Base-by-base conservation (phyloP, 805 yeast species). In the Limtongia smithiae region DNA sequence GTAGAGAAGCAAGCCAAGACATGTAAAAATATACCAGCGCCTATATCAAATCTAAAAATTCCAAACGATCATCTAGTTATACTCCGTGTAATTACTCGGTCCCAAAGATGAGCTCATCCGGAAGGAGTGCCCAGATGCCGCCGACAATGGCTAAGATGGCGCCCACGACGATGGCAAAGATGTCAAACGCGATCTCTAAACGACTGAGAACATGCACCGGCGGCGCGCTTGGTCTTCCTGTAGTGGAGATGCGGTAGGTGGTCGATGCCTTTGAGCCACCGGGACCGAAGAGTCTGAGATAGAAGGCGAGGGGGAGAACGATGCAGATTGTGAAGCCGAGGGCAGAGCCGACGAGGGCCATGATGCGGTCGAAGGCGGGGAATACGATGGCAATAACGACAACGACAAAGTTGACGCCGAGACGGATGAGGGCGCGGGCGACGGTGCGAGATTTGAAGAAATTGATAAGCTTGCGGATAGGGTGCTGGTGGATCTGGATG, bases 271-370 rank as follows among this genome's bases (percentile, higher is more conserved):
- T 35, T 2, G 31, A 25, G 15, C 40, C 15, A 17, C 50, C 50
- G 4, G 54, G 45, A 4, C 48, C 65, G 62, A 81, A 83, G 33
- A 83, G 71, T 54, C 68, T 73, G 51, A 83, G 62, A 67, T 89
- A 87, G 64, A 88, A 89, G 9, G 76, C 61, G 20, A 86, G 71
- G 2, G 96, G 96, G 21, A 88, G 72, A 18, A 87, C 82, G 46
- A 88, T 71, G 65, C 96, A 89, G 31, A 88, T 79, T 2, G 82
- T 71, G 65, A 86, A 84, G 59, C 95, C 86, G 44, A 89, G 73
- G 1, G 87, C 81, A 4, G 91, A 78, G 6, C 96, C 96, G 58
- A 87, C 66, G 39, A 89, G 77, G 5, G 95, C 86, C 67, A 89
- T 82, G 44, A 89, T 75, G 58, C 79, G 79, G 61, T 88, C 96